A percentile compares a stretch with the other conserved stretches of the same genome.
Conservation (phyloP, 257 asterid genomes). For the Plantago major region DNA sequence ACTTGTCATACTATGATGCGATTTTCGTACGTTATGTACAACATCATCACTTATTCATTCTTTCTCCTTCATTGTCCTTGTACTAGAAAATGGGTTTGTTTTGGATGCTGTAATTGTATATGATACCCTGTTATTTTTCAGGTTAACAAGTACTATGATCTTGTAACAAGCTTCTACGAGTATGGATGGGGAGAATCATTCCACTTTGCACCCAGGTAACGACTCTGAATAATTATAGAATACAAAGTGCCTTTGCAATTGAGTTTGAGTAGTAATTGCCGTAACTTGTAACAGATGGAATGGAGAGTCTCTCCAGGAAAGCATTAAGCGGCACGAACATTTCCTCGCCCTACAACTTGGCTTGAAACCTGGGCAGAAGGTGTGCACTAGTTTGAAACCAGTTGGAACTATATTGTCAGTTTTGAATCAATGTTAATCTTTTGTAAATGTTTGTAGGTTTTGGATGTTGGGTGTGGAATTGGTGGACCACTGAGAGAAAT, state of each 20-base stretch:
- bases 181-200: conserved; percentile 99
- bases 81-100: not conserved
- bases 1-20: conserved; percentile 9
- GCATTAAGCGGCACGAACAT: conserved; percentile 93
- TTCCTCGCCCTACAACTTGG: conserved; percentile 89
- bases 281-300: conserved; percentile 53
- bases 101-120: not conserved
- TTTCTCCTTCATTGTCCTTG: not conserved
- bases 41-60: not conserved
- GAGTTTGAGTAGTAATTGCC: not conserved
- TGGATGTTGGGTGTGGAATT: conserved; percentile 98
- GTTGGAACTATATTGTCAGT: not conserved
- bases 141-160: conserved; percentile 97
- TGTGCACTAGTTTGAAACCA: conserved; percentile 16
- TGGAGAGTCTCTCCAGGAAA: conserved; percentile 90
- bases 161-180: conserved; percentile 96
- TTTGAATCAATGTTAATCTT: conserved; percentile 13
- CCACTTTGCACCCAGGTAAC: conserved; percentile 94
- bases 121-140: conserved; percentile 19
- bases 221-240: not conserved
- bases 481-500: conserved; percentile 98
- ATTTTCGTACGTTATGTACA: not conserved
- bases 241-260: not conserved
- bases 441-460: conserved; percentile 45
- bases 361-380: conserved; percentile 88